A percentile compares a stretch with the other conserved stretches of the same genome.
These are phyloP conservation scores for Syzygium oleosum DNA, from an alignment of 345 rosid species.

Conservation along the genomic window DNA sequence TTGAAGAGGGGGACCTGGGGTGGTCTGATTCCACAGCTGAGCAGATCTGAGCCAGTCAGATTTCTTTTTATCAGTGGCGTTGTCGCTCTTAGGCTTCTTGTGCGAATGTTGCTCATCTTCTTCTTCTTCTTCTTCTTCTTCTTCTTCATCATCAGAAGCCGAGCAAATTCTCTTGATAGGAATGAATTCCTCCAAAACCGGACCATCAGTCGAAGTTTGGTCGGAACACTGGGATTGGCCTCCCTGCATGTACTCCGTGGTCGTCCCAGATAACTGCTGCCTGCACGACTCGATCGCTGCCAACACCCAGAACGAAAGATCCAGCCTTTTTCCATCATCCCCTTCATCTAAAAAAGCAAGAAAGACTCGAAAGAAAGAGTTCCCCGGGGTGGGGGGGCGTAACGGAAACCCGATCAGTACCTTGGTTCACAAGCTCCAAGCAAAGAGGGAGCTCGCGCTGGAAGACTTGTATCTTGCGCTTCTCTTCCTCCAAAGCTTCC, in stretches of 20 bases:
- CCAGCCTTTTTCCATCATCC: background rate
- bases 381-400: background rate
- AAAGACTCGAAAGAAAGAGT: background rate
- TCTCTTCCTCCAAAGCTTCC: slow-evolving; percentile 77
- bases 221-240: slow-evolving; percentile 81
- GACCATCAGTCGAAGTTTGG: slow-evolving; percentile 67
- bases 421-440: slow-evolving; percentile 84
- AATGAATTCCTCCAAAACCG: slow-evolving; percentile 75
- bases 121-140: slow-evolving; percentile 14
- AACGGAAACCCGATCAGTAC: slow-evolving; percentile 12
- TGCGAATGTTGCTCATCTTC: slow-evolving; percentile 29
- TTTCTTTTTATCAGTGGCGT: slow-evolving; percentile 40
- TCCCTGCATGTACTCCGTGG: slow-evolving; percentile 34
- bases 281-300: slow-evolving; percentile 80
- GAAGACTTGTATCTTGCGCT: slow-evolving; percentile 83
- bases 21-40: slow-evolving; percentile 78
- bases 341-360: background rate
- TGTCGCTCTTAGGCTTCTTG: slow-evolving; percentile 11
- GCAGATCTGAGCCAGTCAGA: slow-evolving; percentile 99
- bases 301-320: background rate
- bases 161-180: slow-evolving; percentile 46
- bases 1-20: slow-evolving; percentile 45
- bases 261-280: slow-evolving; percentile 59
- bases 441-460: slow-evolving; percentile 94
- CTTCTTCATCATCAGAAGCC: slow-evolving; percentile 10